Conservation (phyloP, 1,284 basidiomycete species). For the Fomitiporia mediterranea region DNA sequence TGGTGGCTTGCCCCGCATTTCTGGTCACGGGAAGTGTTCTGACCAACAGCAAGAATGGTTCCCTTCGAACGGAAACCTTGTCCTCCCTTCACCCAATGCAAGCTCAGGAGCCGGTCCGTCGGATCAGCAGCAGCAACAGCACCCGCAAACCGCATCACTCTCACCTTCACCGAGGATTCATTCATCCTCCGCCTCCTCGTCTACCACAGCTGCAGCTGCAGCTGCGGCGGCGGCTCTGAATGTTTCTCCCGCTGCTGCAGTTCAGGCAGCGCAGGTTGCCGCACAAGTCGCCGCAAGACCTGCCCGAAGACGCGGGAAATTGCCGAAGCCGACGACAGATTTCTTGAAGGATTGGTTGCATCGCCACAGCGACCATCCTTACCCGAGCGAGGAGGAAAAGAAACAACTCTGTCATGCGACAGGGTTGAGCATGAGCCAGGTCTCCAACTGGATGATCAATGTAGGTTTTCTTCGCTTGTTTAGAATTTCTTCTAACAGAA, state of each 20-base stretch:
- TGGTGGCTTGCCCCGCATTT: slow-evolving; percentile 62
- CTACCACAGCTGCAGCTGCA: slow-evolving; percentile 26
- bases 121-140: not conserved
- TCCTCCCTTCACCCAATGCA: slow-evolving; percentile 23
- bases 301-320: slow-evolving; percentile 76
- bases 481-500: slow-evolving; percentile 14
- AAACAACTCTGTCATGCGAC: slow-evolving; percentile 83
- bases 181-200: not conserved
- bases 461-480: slow-evolving; percentile 40
- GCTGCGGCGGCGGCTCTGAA: slow-evolving; percentile 25
- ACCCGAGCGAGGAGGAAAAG: slow-evolving; percentile 89
- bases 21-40: slow-evolving; percentile 52
- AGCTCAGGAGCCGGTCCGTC: slow-evolving; percentile 4
- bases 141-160: slow-evolving; percentile 9
- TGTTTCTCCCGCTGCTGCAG: slow-evolving; percentile 42
- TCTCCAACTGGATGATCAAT: slow-evolving; percentile 91
- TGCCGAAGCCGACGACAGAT: slow-evolving; percentile 87
- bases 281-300: slow-evolving; percentile 64
- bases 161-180: not conserved
- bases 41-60: slow-evolving; percentile 21
- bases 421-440: slow-evolving; percentile 82
- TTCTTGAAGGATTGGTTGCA: slow-evolving; percentile 89
- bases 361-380: slow-evolving; percentile 83
- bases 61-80: slow-evolving; percentile 27
- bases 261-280: slow-evolving; percentile 36